Evolutionary conservation across 441 rosid species (phyloP).

Genomic region (Pelargonium australe): DNA sequence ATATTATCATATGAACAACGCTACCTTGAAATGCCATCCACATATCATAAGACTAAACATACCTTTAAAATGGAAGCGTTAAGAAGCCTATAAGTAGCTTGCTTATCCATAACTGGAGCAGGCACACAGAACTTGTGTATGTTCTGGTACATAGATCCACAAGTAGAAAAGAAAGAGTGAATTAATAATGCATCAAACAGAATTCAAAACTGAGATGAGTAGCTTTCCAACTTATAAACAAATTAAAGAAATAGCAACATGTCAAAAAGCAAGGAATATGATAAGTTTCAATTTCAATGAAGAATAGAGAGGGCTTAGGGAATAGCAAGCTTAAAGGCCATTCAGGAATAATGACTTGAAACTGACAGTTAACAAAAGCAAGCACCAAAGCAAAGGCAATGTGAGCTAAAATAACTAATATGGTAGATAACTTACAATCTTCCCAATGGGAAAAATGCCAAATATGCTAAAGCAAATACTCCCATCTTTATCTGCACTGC

Average conservation of each 20-base stretch:
- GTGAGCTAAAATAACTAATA: not conserved
- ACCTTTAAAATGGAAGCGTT: conserved; percentile 72
- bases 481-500: conserved; percentile 82
- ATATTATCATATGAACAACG: not conserved
- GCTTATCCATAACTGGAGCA: conserved; percentile 30
- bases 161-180: conserved; percentile 15
- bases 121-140: conserved; percentile 57
- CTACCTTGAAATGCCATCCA: conserved; percentile 12
- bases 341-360: not conserved
- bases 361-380: not conserved
- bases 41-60: conserved; percentile 19
- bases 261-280: not conserved
- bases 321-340: not conserved
- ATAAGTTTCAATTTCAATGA: not conserved
- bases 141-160: conserved; percentile 47
- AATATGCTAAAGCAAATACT: conserved; percentile 72
- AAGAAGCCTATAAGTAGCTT: conserved; percentile 33
- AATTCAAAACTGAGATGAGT: not conserved
- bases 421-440: conserved; percentile 54
- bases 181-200: not conserved
- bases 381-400: not conserved
- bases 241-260: conserved; percentile 4
- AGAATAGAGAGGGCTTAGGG: not conserved
- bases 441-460: conserved; percentile 79
- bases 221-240: not conserved